Evolutionary conservation across 495 filamentous ascomycete genomes (phyloP), one percentile per base, ranked within the genome.

Genomic region (Friedmanniomyces simplex): DNA sequence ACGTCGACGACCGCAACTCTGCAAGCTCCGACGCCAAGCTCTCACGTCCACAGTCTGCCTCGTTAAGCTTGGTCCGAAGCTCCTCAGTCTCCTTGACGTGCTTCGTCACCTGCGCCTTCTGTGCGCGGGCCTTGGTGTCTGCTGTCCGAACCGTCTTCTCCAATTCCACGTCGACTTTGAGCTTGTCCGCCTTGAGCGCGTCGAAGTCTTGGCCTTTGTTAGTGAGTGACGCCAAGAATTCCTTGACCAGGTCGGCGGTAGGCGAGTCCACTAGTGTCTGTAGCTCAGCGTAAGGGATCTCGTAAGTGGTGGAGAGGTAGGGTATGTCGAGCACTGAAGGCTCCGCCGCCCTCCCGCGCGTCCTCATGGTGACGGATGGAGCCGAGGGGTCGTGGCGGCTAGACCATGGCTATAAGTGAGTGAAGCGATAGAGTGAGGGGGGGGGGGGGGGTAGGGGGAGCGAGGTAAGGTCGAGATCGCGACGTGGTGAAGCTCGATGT

Each of bases 131-230:
- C 68, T 88, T 86, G 16, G 85, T 82, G 66, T 97, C 91, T 41
- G 82, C 83, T 56, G 77, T 83, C 39, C 88, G 83, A 16, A 94
- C 83, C 25, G 84, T 82, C 71, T 86, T 91, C 69, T 97, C 93
- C 11, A 97, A 76, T 73, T 97, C 93, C n/a, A 97, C 88, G 55
- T 90, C 87, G 16, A 86, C 68, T 51, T 85, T 85, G 45, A 95
- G 78, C 70, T 95, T 96, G 45, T 93, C 85, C 7, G 91, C 83
- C 58, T 80, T 82, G 14, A 91, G 71, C 39, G 82, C 79, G 62
- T 96, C 89, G 61, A 80, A 79, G 62, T 95, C 90, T 48, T 81
- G 85, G 28, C 88, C 86, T 71, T 88, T 94, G 28, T 74, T 74
- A 22, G 82, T 76, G 49, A 96, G 55, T 54, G 74, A 78, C 12